Percentiles rank a stretch among this genome's conserved stretches.
Evolutionary conservation across 169 alveolate species (phyloP).

Genomic region (Cryptosporidium ubiquitum): DNA sequence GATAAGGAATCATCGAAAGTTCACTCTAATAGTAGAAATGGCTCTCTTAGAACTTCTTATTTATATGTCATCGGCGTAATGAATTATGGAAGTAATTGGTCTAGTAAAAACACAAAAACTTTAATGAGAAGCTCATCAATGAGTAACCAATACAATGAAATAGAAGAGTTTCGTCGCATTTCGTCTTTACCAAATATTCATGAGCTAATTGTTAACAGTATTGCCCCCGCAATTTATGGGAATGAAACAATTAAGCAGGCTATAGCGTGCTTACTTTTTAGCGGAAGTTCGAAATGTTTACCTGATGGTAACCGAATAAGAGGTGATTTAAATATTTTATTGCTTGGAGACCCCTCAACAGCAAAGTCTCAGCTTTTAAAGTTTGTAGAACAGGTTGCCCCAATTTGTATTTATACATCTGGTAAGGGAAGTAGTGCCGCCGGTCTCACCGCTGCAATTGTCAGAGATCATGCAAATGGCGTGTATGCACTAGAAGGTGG

Average conservation of each 20-base stretch:
- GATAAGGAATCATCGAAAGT: slow-evolving; percentile 74
- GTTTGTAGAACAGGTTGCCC: slow-evolving; percentile 97
- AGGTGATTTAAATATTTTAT: slow-evolving; percentile 95
- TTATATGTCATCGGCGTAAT: slow-evolving; percentile 85
- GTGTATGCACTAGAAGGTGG: slow-evolving; percentile 99
- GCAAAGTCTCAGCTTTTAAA: slow-evolving; percentile 98
- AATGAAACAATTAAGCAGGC: slow-evolving; percentile 96
- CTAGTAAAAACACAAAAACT: slow-evolving; percentile 75
- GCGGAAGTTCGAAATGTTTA: slow-evolving; percentile 96
- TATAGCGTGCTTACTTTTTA: slow-evolving; percentile 97
- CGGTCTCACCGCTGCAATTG: slow-evolving; percentile 99
- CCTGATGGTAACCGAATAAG: slow-evolving; percentile 96
- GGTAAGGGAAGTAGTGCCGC: slow-evolving; percentile 99
- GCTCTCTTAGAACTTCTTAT: slow-evolving; percentile 82
- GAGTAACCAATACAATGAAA: slow-evolving; percentile 76
- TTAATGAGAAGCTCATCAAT: slow-evolving; percentile 75
- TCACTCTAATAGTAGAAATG: slow-evolving; percentile 2
- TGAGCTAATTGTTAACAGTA: slow-evolving; percentile 88
- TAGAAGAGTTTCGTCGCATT: slow-evolving; percentile 82
- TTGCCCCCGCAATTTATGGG: slow-evolving; percentile 98
- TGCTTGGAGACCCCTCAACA: slow-evolving; percentile 99
- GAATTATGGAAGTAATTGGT: slow-evolving; percentile 78
- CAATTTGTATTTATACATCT: slow-evolving; percentile 97
- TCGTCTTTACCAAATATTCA: slow-evolving; percentile 92
- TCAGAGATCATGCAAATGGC: slow-evolving; percentile 90